Base-by-base conservation (phyloP, 768 basidiomycete genomes). In the Kwoniella mangroviensis region DNA sequence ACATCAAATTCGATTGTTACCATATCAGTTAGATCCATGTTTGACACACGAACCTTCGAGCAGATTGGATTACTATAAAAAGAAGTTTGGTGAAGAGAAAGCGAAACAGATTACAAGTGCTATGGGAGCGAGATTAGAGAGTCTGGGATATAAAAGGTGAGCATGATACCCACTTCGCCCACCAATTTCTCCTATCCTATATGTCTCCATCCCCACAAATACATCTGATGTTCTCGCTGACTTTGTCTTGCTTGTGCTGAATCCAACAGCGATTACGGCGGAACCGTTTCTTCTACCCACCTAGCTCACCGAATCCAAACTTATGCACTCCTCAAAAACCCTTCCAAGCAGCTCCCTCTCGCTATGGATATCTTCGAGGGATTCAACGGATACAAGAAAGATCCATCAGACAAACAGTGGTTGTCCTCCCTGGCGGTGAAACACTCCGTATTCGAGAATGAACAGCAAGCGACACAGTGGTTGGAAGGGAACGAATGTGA, bases 81-180 rank as follows among this genome's bases (percentile, higher is more conserved):
- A 72, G 34, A 86, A 86, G 45, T 84, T 89, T 53, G 90, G 89
- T n/a, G 84, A 84, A 73, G 88, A 88, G 55, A 83, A 83, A 56
- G 80, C 86, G 45, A 80, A 81, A 53, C 82, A 84, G 45, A 85
- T 90, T 34, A 77, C 83, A 24, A 87, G 86, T 69, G 88, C 87
- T 85, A 86, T 86, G 4, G 84, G 85, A 49, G 87, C 87, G 66
- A 88, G 88, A 84, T 86, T 86, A 1, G 84, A 85, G 43, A 86
- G 88, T 77, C 87, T 88, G 65, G 88, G 87, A 1, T 86, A 89
- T 61, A 85, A 87, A 43, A 84, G 89, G 89, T 90, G 81, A 74
- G 87, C 83, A 12, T 34, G 34, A 7, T 34, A 34, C 4, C 6
- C 34, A 34, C 1, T 15, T 4, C 45, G 13, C 3, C 45, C 6